phyloP scores from a whole-genome alignment of 805 yeast genomes.

The Wickerhamiella siamensis region DNA sequence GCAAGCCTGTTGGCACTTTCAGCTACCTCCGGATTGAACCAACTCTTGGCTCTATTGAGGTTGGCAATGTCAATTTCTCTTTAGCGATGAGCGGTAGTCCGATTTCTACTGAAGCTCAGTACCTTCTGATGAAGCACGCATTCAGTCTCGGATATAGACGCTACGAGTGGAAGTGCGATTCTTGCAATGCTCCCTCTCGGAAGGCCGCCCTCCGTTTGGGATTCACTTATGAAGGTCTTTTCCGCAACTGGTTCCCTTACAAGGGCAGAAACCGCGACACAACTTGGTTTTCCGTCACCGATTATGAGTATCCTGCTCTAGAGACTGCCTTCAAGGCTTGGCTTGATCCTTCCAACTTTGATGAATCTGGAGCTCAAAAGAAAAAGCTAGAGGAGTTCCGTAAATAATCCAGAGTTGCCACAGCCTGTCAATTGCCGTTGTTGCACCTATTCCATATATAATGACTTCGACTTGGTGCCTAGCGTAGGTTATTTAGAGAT shows the following conservation, averaged over 20 bases:
- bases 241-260: slow-evolving; percentile 21
- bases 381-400: slow-evolving; percentile 12
- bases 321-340: slow-evolving; percentile 19
- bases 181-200: slow-evolving; percentile 21
- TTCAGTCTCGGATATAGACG: slow-evolving; percentile 23
- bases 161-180: slow-evolving; percentile 27
- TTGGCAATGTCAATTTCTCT: slow-evolving; percentile 22
- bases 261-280: slow-evolving; percentile 24
- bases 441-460: background rate
- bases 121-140: slow-evolving; percentile 20
- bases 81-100: slow-evolving; percentile 17
- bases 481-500: background rate
- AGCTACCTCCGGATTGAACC: slow-evolving; percentile 21
- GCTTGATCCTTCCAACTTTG: slow-evolving; percentile 20
- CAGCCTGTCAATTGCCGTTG: background rate
- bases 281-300: slow-evolving; percentile 23
- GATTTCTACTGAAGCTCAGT: slow-evolving; percentile 24
- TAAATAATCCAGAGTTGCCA: background rate
- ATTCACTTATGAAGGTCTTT: slow-evolving; percentile 23
- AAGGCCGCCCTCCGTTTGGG: slow-evolving; percentile 25
- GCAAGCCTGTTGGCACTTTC: slow-evolving; percentile 20
- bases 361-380: slow-evolving; percentile 18
- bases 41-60: slow-evolving; percentile 21
- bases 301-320: slow-evolving; percentile 22
- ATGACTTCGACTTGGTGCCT: background rate